A percentile compares a stretch with the other conserved stretches of the same genome.
Evolutionary conservation across 164 flowering plant species (phyloP).

Genomic region (Kingdonia uniflora): DNA sequence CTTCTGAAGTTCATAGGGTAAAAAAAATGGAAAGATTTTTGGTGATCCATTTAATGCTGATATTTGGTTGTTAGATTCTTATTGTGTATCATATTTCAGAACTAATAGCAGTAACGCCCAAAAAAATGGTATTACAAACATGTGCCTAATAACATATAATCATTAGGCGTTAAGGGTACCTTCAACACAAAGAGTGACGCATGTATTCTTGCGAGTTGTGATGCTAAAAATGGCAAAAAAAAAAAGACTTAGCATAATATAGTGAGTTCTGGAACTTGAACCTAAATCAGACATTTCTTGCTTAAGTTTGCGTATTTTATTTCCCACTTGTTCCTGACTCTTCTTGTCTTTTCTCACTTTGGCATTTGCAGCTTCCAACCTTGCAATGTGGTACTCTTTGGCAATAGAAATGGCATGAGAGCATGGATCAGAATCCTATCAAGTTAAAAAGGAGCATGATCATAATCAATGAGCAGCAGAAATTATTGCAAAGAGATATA

Average conservation of each 20-base stretch:
- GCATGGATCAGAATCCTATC: conserved; percentile 40
- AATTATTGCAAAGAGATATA: not conserved
- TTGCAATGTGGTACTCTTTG: conserved; percentile 56
- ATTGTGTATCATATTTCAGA: no score
- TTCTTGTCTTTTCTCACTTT: conserved; percentile 69
- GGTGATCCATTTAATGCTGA: no score
- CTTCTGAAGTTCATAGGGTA: no score
- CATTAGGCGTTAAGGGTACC: no score
- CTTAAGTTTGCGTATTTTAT: conserved; percentile 67
- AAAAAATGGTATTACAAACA: no score
- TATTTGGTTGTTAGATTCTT: no score
- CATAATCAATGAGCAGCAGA: not conserved
- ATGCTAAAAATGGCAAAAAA: not conserved
- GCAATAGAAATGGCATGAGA: conserved; percentile 48
- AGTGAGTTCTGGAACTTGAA: conserved; percentile 12
- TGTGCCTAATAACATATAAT: no score
- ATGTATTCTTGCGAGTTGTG: no score
- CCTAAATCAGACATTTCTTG: conserved; percentile 81
- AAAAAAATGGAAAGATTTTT: no score
- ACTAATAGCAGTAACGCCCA: no score
- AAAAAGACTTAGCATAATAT: not conserved
- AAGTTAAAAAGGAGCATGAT: conserved; percentile 10
- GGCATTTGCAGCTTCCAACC: conserved; percentile 61
- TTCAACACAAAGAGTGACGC: no score
- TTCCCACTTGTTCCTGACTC: conserved; percentile 60